Evolutionary conservation across 2,329 filamentous ascomycete genomes (phyloP).

Genomic region (Diaporthe eres): DNA sequence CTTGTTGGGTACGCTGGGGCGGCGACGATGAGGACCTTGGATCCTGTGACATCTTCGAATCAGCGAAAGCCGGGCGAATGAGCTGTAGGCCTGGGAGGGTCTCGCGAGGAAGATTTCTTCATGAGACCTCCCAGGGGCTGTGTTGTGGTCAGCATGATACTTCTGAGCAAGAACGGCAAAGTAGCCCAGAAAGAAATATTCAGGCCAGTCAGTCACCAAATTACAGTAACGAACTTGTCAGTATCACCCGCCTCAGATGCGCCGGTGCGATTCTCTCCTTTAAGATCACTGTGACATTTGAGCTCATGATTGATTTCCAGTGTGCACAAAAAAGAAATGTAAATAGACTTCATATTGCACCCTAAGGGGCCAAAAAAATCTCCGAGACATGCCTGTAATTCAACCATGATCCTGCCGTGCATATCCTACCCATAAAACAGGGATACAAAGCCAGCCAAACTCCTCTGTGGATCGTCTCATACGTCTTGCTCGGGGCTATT

Average conservation of each 20-base stretch:
- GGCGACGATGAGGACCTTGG: neutral
- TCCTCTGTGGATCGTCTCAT: slow-evolving; percentile 8
- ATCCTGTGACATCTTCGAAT: neutral
- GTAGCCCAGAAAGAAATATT: too few relatives aligned
- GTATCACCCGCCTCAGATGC: too few relatives aligned
- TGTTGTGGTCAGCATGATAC: neutral
- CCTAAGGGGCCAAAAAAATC: neutral
- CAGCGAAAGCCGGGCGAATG: neutral
- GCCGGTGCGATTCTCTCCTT: neutral
- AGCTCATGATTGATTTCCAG: neutral
- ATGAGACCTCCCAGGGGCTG: neutral
- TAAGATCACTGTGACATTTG: too few relatives aligned
- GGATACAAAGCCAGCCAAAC: slow-evolving; percentile 25
- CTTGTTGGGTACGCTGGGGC: neutral
- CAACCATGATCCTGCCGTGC: slow-evolving; percentile 15
- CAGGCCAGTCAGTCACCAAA: neutral
- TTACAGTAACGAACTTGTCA: neutral
- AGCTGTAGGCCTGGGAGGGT: neutral
- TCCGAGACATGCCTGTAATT: slow-evolving; percentile 15
- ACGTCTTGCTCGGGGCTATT: neutral
- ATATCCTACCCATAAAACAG: neutral
- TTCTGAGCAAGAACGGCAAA: neutral
- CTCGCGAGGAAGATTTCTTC: neutral
- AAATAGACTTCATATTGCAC: neutral
- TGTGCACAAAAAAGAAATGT: too few relatives aligned